Evolutionary conservation across 1,139 yeast species (phyloP).

Genomic region (Suhomyces atakaporum): DNA sequence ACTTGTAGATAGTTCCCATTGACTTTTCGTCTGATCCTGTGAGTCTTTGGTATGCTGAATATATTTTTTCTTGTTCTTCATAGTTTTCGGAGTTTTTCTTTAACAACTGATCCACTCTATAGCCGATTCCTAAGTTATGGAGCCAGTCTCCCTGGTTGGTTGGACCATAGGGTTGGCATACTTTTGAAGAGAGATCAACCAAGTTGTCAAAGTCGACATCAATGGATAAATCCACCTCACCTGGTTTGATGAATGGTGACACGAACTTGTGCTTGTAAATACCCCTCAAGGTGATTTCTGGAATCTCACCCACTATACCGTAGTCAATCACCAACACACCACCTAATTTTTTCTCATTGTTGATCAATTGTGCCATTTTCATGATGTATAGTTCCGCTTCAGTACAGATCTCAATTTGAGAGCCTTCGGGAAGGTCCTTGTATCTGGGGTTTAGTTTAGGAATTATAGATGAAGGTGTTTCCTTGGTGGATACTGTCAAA

Average conservation of each 20-base stretch:
- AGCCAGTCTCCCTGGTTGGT: constrained; percentile 81
- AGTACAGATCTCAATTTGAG: constrained; percentile 74
- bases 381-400: constrained; percentile 61
- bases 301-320: constrained; percentile 64
- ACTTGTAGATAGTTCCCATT: constrained; percentile 81
- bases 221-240: constrained; percentile 78
- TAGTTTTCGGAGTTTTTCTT: constrained; percentile 32
- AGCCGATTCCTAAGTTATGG: constrained; percentile 74
- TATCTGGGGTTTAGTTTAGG: constrained; percentile 58
- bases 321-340: constrained; percentile 78
- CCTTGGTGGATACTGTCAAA: constrained; percentile 57
- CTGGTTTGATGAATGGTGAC: constrained; percentile 75
- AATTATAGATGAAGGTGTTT: constrained; percentile 64
- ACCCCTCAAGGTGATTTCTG: constrained; percentile 71
- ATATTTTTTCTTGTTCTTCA: constrained; percentile 47
- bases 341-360: constrained; percentile 45
- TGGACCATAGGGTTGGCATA: constrained; percentile 52
- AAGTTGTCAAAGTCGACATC: constrained; percentile 79
- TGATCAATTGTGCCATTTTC: constrained; percentile 47
- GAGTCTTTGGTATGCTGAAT: constrained; percentile 61
- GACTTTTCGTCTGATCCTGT: constrained; percentile 61
- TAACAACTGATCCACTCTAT: constrained; percentile 60
- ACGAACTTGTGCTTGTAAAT: constrained; percentile 73
- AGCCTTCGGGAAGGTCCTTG: constrained; percentile 52
- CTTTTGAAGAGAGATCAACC: constrained; percentile 25